These are phyloP conservation scores for Panaeolus cyanescens DNA, from an alignment of 768 basidiomycete species.

Conservation along the genomic window DNA sequence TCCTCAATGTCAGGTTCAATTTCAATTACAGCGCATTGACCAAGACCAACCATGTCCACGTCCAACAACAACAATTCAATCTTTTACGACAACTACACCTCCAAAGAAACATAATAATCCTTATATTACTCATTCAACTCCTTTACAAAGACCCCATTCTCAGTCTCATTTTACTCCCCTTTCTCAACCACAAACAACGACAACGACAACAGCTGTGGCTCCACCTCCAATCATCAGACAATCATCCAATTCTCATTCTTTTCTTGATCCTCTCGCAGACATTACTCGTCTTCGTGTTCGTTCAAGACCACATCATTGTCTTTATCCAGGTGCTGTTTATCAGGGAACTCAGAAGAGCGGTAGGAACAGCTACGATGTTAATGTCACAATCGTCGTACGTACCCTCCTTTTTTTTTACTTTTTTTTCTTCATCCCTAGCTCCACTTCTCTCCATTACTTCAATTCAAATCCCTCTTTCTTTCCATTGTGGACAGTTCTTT, in stretches of 20 bases:
- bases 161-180: conserved; percentile 5
- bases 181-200: conserved; percentile 12
- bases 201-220: conserved; percentile 11
- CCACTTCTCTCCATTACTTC: too few relatives aligned
- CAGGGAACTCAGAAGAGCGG: conserved; percentile 94
- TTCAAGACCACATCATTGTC: conserved; percentile 71
- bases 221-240: conserved; percentile 4
- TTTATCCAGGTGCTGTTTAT: conserved; percentile 89
- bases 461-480: too few relatives aligned
- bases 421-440: not conserved
- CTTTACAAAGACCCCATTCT: not conserved
- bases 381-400: conserved; percentile 88
- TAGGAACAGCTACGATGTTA: conserved; percentile 92
- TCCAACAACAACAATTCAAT: conserved; percentile 15
- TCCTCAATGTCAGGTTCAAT: conserved; percentile 13
- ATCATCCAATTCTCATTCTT: conserved; percentile 13
- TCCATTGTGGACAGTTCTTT: conserved; percentile 9
- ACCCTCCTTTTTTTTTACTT: conserved; percentile 3
- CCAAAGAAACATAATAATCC: conserved; percentile 12
- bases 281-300: conserved; percentile 78
- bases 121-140: not conserved
- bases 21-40: conserved; percentile 18
- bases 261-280: conserved; percentile 62
- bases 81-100: conserved; percentile 17
- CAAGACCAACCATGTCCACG: conserved; percentile 18